These are phyloP conservation scores for Sherardia arvensis DNA, from an alignment of 257 asterid genomes.

Conservation along the genomic window DNA sequence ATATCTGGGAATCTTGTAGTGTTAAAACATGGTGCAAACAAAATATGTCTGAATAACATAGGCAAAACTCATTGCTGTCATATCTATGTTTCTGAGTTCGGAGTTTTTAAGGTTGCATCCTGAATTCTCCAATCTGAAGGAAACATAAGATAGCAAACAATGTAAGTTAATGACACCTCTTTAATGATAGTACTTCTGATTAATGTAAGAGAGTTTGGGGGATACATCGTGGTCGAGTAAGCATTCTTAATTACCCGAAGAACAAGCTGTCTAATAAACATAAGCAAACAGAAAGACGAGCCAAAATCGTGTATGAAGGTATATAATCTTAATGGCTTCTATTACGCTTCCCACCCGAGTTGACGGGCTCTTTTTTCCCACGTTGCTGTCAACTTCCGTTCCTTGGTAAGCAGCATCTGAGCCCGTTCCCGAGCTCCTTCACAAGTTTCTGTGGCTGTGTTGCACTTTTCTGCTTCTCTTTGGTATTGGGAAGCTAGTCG, in stretches of 20 bases:
- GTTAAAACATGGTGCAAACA: no score
- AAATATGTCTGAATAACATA: no score
- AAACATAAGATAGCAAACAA: background rate
- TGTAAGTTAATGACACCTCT: background rate
- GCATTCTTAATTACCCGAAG: background rate
- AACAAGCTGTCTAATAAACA: background rate
- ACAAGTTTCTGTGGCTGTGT: constrained; percentile 80
- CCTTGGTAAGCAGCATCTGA: constrained; percentile 51
- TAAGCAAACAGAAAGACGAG: background rate
- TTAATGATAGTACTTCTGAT: background rate
- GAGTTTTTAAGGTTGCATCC: no score
- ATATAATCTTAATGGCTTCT: background rate
- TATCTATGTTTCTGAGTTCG: no score
- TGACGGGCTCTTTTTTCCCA: constrained; percentile 90
- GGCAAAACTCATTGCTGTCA: no score
- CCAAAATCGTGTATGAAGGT: background rate
- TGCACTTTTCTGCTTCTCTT: constrained; percentile 84
- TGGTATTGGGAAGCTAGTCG: constrained; percentile 79
- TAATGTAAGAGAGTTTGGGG: background rate
- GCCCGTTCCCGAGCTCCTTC: constrained; percentile 86
- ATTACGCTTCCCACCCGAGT: constrained; percentile 77
- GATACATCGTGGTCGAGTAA: background rate
- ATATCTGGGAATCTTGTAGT: no score
- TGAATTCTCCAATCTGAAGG: background rate
- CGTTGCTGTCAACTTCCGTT: constrained; percentile 53